A percentile compares a stretch with the other conserved stretches of the same genome.
Conservation (phyloP, 306 rosid species). For the Pyrus pyrifolia region DNA sequence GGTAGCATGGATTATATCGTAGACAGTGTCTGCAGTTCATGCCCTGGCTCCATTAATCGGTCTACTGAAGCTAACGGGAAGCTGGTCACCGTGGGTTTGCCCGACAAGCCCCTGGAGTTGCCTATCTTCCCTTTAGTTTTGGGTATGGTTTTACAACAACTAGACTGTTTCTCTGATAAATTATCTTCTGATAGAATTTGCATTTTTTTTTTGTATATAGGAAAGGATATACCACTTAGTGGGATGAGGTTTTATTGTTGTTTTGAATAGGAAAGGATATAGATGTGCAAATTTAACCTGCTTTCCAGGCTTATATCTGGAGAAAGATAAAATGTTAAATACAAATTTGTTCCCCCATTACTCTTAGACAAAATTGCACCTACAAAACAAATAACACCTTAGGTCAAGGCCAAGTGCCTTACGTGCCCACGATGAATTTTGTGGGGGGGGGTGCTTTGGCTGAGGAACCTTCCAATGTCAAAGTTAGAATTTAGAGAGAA, state of each 20-base stretch:
- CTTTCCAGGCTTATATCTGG: background rate
- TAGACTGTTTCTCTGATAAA: background rate
- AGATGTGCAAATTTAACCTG: background rate
- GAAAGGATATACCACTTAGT: background rate
- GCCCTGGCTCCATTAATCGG: slow-evolving; percentile 57
- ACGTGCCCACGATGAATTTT: too few species aligned
- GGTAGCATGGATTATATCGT: slow-evolving; percentile 83
- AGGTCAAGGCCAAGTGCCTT: too few species aligned
- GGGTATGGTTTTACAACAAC: slow-evolving; percentile 34
- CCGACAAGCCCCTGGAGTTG: slow-evolving; percentile 67
- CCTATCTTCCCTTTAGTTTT: slow-evolving; percentile 49
- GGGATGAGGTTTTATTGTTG: too few species aligned
- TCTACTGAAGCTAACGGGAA: slow-evolving; percentile 86
- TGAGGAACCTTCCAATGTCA: too few species aligned
- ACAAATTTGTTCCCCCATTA: too few species aligned
- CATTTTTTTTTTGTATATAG: background rate
- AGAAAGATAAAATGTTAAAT: background rate
- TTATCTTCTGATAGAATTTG: too few species aligned
- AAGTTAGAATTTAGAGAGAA: too few species aligned
- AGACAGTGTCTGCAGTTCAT: slow-evolving; percentile 77
- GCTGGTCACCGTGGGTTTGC: slow-evolving; percentile 69
- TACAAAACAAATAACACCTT: too few species aligned
- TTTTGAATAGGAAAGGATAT: background rate
- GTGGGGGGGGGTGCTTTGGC: too few species aligned
- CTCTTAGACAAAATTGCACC: too few species aligned